These are phyloP conservation scores for Aspergillus novofumigatus DNA, from an alignment of 2,329 filamentous ascomycete species.

Conservation along the genomic window DNA sequence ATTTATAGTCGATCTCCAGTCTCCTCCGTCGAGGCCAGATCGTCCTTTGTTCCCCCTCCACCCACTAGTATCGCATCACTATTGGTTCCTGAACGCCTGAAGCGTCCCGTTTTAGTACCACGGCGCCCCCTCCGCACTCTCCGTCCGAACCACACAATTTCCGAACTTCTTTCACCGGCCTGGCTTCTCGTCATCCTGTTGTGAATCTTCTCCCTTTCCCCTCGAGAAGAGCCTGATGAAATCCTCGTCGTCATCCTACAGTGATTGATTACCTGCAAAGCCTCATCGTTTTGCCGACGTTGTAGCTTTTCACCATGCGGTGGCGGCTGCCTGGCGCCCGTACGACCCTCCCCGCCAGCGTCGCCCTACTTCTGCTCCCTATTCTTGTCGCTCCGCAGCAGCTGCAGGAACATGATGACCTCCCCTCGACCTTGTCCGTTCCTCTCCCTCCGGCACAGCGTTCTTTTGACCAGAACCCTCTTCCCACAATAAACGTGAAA, in stretches of 20 bases:
- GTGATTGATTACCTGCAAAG: conserved; percentile 3
- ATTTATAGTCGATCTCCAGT: neutral
- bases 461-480: conserved; percentile 16
- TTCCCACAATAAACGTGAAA: conserved; percentile 31
- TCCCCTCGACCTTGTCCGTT: conserved; percentile 25
- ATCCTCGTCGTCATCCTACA: conserved; percentile 2
- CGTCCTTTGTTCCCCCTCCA: neutral
- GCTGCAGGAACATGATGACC: conserved; percentile 40
- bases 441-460: conserved; percentile 21
- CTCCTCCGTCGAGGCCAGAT: neutral
- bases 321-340: conserved; percentile 61
- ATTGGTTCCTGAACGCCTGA: neutral
- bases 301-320: conserved; percentile 52
- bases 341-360: conserved; percentile 51
- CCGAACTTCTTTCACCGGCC: neutral
- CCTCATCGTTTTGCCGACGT: conserved; percentile 16
- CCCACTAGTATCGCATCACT: neutral
- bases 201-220: neutral
- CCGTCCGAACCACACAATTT: neutral
- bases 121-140: neutral
- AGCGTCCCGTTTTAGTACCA: neutral
- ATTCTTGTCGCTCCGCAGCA: conserved; percentile 64
- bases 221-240: neutral
- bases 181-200: neutral
- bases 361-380: conserved; percentile 57